Base-by-base conservation (phyloP, 2,329 filamentous ascomycete genomes). In the Fusarium sp. region DNA sequence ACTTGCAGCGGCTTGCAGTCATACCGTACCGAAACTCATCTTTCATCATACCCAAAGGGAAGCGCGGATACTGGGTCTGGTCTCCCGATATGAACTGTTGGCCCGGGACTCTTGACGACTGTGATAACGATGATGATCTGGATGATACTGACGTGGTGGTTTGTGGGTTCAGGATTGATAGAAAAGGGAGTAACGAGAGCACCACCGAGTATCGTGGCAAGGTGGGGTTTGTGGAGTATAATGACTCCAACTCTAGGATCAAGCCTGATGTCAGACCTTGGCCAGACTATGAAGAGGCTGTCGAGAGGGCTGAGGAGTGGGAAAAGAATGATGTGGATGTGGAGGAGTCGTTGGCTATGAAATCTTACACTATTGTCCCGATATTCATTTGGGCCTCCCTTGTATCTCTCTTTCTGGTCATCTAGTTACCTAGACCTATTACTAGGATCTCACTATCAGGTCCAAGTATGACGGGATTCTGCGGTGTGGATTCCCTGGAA, bases 331-430 rank as follows among this genome's bases (percentile, higher is more conserved):
- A 29, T 4, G 27, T 48, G 3, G 7, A 11, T 12, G 12, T 15
- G 3, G 44, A 46, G 10, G 10, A 29, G 10, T n/a, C 45, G 7
- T 16, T 29, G 27, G 45, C 10, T 11, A 48, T 10, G 3, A 29
- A 5, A 0, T 6, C 8, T 12, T 0, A 11, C 14, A n/a, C 0
- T n/a, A 10, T 3, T n/a, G 1, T n/a, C 2, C 19, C 18, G 35
- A 1, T 10, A 7, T 1, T 19, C 10, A 18, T 37, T 37, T 10
- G n/a, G n/a, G n/a, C n/a, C n/a, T n/a, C n/a, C n/a, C n/a, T n/a
- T n/a, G n/a, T n/a, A n/a, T n/a, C n/a, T n/a, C n/a, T n/a, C n/a
- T n/a, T n/a, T n/a, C n/a, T n/a, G n/a, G n/a, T n/a, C n/a, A n/a
- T n/a, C n/a, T n/a, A n/a, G n/a, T n/a, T n/a, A n/a, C n/a, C n/a